Conservation (phyloP, 192 early-diverging fungal species). For the Spizellomyces sp. region DNA sequence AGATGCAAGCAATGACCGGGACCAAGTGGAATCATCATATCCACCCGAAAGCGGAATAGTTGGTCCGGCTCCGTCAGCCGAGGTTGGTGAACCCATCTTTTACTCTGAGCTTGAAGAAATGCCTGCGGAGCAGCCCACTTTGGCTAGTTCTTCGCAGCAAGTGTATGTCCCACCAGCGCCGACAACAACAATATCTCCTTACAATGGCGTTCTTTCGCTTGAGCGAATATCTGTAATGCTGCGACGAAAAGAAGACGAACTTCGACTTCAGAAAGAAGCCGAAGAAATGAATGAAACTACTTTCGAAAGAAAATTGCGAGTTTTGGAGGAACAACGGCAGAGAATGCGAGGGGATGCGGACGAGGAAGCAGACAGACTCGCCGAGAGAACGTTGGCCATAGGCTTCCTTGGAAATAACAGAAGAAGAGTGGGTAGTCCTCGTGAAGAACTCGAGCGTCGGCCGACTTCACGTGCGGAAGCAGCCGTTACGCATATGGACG, state of each 20-base stretch:
- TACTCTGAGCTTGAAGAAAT: too few species aligned
- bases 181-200: background rate
- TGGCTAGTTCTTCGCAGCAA: too few species aligned
- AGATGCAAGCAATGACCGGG: too few species aligned
- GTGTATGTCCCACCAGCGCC: too few species aligned
- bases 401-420: constrained; percentile 10
- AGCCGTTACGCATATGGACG: constrained; percentile 1
- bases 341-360: background rate
- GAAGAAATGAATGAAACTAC: constrained; percentile 38
- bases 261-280: constrained; percentile 32
- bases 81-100: too few species aligned
- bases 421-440: background rate
- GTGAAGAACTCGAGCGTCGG: constrained; percentile 8
- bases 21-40: too few species aligned
- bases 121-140: too few species aligned
- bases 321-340: constrained; percentile 22
- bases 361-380: background rate
- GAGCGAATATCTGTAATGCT: constrained; percentile 42
- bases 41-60: too few species aligned
- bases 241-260: constrained; percentile 41
- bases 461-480: constrained; percentile 18
- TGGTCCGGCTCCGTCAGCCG: too few species aligned
- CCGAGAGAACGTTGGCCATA: background rate
- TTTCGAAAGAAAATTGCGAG: constrained; percentile 31
- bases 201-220: constrained; percentile 7